These are phyloP conservation scores for Metschnikowia santaceciliae DNA, from an alignment of 805 yeast species.

Conservation along the genomic window DNA sequence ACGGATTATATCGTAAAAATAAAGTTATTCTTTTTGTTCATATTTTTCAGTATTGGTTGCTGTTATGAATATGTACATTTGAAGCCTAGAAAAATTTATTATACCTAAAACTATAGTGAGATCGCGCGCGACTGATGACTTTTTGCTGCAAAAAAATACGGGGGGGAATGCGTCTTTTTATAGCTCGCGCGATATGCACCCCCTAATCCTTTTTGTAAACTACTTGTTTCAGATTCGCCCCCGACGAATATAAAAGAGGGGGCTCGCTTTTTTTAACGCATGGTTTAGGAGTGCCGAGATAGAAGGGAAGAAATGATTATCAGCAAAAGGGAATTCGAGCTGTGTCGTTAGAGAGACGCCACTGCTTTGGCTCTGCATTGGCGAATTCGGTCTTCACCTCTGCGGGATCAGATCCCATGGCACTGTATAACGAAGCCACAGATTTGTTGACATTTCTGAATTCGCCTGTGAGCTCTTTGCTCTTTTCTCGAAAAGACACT, in stretches of 20 bases:
- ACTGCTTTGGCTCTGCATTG: slow-evolving; percentile 41
- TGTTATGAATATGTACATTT: too few species aligned
- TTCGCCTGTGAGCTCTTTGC: slow-evolving; percentile 52
- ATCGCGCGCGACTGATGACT: neutral
- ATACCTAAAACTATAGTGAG: too few species aligned
- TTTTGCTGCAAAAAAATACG: neutral
- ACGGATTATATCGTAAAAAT: too few species aligned
- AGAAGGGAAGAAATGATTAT: too few species aligned
- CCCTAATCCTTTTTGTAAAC: neutral
- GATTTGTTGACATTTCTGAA: slow-evolving; percentile 70
- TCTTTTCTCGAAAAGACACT: slow-evolving; percentile 44
- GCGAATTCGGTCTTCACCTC: slow-evolving; percentile 28
- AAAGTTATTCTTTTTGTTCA: too few species aligned
- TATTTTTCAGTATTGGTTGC: too few species aligned
- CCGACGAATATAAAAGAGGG: neutral
- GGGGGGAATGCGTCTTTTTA: neutral
- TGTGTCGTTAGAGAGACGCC: slow-evolving; percentile 53
- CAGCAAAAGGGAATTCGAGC: slow-evolving; percentile 40
- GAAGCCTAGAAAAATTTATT: too few species aligned
- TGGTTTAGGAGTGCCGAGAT: too few species aligned
- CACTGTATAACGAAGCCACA: slow-evolving; percentile 50
- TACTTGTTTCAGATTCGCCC: neutral
- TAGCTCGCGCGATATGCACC: neutral
- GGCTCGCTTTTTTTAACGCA: too few species aligned
- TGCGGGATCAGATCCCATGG: slow-evolving; percentile 6